phyloP scores from a whole-genome alignment of 371 early-diverging fungal species.

The Mucor racemosus region DNA sequence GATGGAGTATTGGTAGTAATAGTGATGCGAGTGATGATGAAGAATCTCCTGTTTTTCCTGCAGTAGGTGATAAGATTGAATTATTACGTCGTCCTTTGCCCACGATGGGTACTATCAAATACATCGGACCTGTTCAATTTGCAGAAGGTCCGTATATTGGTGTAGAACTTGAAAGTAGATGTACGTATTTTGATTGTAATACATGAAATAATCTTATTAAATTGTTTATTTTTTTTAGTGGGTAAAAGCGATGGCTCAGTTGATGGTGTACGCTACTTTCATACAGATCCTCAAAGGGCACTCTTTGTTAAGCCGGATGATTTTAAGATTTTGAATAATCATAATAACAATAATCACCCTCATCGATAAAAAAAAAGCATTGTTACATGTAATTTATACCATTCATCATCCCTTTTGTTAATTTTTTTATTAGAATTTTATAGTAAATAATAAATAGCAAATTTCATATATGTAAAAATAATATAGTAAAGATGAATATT shows the following conservation, averaged over 20 bases:
- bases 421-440: background rate
- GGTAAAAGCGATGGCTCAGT: conserved; percentile 42
- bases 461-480: no score
- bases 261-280: conserved; percentile 37
- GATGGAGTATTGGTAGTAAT: conserved; percentile 33
- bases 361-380: background rate
- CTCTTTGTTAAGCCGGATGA: conserved; percentile 37
- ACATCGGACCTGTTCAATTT: conserved; percentile 35
- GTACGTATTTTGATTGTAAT: conserved; percentile 22
- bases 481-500: no score
- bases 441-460: background rate
- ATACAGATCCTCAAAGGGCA: conserved; percentile 35
- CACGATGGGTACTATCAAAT: conserved; percentile 34
- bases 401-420: background rate
- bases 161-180: conserved; percentile 39
- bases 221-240: conserved; percentile 18
- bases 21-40: conserved; percentile 30
- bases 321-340: conserved; percentile 20
- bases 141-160: conserved; percentile 36
- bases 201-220: background rate
- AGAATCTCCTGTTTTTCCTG: conserved; percentile 9
- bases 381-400: background rate
- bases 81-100: conserved; percentile 34
- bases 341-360: background rate
- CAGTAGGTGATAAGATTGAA: conserved; percentile 29